Evolutionary conservation across 1,139 yeast species (phyloP).

Genomic region (Ogataea hybrid): DNA sequence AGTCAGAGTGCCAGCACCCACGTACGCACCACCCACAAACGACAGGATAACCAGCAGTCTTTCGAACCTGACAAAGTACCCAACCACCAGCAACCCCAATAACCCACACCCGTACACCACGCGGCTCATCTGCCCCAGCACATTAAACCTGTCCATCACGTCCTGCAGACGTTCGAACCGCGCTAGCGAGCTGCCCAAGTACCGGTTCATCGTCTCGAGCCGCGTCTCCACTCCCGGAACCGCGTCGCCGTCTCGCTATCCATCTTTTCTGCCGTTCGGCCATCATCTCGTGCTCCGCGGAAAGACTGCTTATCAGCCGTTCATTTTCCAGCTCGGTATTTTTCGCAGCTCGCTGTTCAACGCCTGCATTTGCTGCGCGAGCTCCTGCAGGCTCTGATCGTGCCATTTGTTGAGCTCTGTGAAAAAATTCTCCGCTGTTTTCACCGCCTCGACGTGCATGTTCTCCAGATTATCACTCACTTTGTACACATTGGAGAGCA

Average conservation of each 20-base stretch:
- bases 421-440: conserved; percentile 1
- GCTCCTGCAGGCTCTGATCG: background rate
- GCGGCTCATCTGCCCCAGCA: background rate
- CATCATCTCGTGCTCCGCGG: conserved; percentile 1
- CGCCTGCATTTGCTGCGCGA: conserved; percentile 5
- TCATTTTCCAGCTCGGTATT: conserved; percentile 1
- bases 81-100: background rate
- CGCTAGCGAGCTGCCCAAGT: conserved; percentile 5
- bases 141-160: conserved; percentile 1
- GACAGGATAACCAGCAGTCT: conserved; percentile 2
- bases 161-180: conserved; percentile 8
- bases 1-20: no score
- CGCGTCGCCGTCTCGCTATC: background rate
- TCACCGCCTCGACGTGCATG: conserved; percentile 2
- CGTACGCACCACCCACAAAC: no score
- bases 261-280: background rate
- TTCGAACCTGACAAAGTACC: conserved; percentile 8
- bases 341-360: conserved; percentile 3
- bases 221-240: conserved; percentile 3
- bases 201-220: conserved; percentile 2
- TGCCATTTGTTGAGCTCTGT: background rate
- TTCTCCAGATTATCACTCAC: background rate
- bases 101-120: conserved; percentile 2
- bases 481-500: background rate
- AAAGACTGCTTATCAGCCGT: conserved; percentile 1